phyloP scores from a whole-genome alignment of 495 filamentous ascomycete species.

The Xylaria longipes region DNA sequence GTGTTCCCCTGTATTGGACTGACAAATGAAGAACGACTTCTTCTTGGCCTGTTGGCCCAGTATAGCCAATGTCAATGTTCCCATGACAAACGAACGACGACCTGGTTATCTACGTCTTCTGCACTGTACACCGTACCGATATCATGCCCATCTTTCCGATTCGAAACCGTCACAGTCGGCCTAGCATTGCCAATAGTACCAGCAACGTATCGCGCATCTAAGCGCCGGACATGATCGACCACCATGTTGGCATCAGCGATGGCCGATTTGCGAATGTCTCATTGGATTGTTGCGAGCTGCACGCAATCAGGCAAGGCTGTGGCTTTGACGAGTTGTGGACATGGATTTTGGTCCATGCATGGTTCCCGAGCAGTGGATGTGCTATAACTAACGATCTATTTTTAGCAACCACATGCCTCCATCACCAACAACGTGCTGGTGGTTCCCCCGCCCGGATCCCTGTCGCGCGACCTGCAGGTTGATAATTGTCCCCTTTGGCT shows the following conservation, averaged over 20 bases:
- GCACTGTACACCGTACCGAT: background rate
- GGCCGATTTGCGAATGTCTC: background rate
- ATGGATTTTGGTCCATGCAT: slow-evolving; percentile 32
- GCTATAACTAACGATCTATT: slow-evolving; percentile 47
- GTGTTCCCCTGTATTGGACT: background rate
- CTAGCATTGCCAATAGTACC: background rate
- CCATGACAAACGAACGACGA: background rate
- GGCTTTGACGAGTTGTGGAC: slow-evolving; percentile 19
- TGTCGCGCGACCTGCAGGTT: background rate
- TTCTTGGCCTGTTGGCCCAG: background rate
- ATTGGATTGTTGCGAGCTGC: slow-evolving; percentile 19
- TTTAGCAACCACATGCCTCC: slow-evolving; percentile 37
- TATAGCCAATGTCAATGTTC: background rate
- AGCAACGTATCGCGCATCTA: slow-evolving; percentile 2
- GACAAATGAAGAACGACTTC: slow-evolving; percentile 4
- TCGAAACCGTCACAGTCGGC: background rate
- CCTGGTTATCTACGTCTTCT: background rate
- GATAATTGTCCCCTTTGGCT: slow-evolving; percentile 8
- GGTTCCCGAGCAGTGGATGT: slow-evolving; percentile 33
- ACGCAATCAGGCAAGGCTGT: slow-evolving; percentile 27
- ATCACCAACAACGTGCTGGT: slow-evolving; percentile 25
- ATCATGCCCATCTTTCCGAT: background rate
- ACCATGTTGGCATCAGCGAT: slow-evolving; percentile 9
- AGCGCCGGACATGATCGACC: slow-evolving; percentile 14
- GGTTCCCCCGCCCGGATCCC: slow-evolving; percentile 14